Conservation (phyloP, 2,329 filamentous ascomycete species). For the Cladosporium austrohemisphaericum region DNA sequence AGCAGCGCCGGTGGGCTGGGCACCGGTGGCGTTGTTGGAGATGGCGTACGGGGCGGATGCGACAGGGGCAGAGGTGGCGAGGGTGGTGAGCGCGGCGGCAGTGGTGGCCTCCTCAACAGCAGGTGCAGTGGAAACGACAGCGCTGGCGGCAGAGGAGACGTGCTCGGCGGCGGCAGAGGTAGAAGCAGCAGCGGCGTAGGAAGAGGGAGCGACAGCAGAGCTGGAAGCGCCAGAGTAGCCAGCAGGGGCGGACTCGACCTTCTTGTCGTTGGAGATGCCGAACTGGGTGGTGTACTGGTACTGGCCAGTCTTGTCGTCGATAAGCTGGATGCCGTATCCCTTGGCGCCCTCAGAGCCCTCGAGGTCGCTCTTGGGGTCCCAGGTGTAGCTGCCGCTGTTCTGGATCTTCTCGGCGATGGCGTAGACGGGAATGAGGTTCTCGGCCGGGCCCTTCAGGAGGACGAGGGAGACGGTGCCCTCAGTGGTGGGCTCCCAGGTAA, state of each 20-base stretch:
- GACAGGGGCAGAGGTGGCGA: conserved; percentile 22
- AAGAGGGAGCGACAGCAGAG: conserved; percentile 8
- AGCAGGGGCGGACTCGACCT: conserved; percentile 19
- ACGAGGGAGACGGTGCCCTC: conserved; percentile 53
- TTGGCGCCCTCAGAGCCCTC: conserved; percentile 41
- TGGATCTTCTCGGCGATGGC: conserved; percentile 51
- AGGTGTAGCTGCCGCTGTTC: conserved; percentile 55
- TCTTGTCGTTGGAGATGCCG: conserved; percentile 50
- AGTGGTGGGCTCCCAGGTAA: conserved; percentile 55
- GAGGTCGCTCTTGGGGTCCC: conserved; percentile 51
- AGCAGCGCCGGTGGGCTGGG: conserved; percentile 23
- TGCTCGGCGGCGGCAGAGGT: conserved; percentile 20
- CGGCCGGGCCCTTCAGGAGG: conserved; percentile 57
- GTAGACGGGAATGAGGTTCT: conserved; percentile 50
- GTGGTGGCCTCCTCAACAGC: conserved; percentile 15
- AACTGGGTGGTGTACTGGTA: conserved; percentile 63
- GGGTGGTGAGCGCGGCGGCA: conserved; percentile 30
- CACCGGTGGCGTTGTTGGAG: conserved; percentile 23
- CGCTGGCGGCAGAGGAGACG: conserved; percentile 13
- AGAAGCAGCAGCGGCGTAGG: conserved; percentile 22
- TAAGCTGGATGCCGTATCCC: conserved; percentile 60
- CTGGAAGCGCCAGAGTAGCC: conserved; percentile 51
- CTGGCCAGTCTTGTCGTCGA: conserved; percentile 56
- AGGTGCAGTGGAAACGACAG: conserved; percentile 12
- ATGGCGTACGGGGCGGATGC: conserved; percentile 14